These are phyloP conservation scores for Amaranthus hypochondriacus DNA, from an alignment of 148 eudicot species.

Conservation along the genomic window DNA sequence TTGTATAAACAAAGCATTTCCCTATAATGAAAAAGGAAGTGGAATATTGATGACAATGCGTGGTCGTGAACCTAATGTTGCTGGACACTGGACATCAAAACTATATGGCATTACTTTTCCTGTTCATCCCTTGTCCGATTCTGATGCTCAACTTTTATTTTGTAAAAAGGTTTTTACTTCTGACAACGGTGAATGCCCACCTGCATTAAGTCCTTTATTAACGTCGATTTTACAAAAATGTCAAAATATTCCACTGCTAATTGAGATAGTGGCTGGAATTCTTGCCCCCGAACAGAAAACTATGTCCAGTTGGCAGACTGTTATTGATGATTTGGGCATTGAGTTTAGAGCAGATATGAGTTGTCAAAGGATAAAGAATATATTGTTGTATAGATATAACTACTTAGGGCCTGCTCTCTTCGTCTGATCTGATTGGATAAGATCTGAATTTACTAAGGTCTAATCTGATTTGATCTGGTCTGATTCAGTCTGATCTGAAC, in stretches of 20 bases:
- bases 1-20: background rate
- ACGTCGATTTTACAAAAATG: background rate
- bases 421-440: too few species aligned
- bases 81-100: background rate
- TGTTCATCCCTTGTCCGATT: background rate
- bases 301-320: background rate
- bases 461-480: too few species aligned
- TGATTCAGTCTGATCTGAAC: too few species aligned
- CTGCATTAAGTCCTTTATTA: too few species aligned
- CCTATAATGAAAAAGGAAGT: background rate
- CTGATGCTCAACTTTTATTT: background rate
- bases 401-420: too few species aligned
- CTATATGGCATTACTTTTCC: background rate
- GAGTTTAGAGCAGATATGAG: background rate
- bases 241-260: conserved; percentile 6
- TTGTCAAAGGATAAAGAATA: background rate
- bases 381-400: conserved; percentile 9
- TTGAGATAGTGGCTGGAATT: conserved; percentile 13
- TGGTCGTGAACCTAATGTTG: background rate
- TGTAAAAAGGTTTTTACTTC: background rate
- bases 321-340: background rate
- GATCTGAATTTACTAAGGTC: too few species aligned
- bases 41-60: background rate
- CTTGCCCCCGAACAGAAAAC: background rate
- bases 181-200: background rate